A percentile compares a stretch with the other conserved stretches of the same genome.
phyloP scores from a whole-genome alignment of 2,329 filamentous ascomycete species.

The Fusarium palustre region DNA sequence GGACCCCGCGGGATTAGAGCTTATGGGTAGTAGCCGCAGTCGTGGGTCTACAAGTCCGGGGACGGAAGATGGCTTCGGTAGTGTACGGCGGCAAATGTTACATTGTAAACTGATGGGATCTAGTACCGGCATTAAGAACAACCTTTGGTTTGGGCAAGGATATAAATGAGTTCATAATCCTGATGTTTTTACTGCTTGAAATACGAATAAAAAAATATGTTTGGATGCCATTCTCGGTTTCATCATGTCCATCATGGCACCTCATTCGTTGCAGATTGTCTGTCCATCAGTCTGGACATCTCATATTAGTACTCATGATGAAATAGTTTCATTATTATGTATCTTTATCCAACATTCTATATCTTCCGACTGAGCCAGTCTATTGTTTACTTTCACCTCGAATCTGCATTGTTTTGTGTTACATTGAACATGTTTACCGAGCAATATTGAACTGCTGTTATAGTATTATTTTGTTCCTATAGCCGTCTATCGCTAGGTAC shows the following conservation, averaged over 20 bases:
- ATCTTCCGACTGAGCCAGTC: neutral
- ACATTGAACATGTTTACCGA: neutral
- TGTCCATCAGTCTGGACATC: neutral
- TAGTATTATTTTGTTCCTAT: neutral
- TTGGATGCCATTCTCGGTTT: neutral
- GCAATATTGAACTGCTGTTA: neutral
- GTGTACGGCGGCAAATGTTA: slow-evolving; percentile 38
- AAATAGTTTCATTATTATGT: neutral
- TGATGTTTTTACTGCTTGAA: neutral
- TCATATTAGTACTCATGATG: slow-evolving; percentile 9
- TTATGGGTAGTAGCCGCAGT: slow-evolving; percentile 4
- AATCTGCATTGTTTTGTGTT: neutral
- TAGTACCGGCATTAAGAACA: neutral
- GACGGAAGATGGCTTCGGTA: slow-evolving; percentile 31
- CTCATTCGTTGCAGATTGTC: slow-evolving; percentile 4
- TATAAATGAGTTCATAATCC: neutral
- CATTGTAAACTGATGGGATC: neutral
- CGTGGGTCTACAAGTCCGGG: slow-evolving; percentile 25
- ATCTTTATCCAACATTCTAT: neutral
- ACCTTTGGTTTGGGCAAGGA: neutral
- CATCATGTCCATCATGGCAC: slow-evolving; percentile 18
- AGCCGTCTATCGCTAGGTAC: neutral
- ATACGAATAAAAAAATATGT: neutral
- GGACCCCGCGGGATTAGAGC: slow-evolving; percentile 28
- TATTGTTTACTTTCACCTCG: neutral